A percentile compares a stretch with the other conserved stretches of the same genome.
phyloP scores from a whole-genome alignment of 257 asterid genomes.

The Paraleonurus japonicus region DNA sequence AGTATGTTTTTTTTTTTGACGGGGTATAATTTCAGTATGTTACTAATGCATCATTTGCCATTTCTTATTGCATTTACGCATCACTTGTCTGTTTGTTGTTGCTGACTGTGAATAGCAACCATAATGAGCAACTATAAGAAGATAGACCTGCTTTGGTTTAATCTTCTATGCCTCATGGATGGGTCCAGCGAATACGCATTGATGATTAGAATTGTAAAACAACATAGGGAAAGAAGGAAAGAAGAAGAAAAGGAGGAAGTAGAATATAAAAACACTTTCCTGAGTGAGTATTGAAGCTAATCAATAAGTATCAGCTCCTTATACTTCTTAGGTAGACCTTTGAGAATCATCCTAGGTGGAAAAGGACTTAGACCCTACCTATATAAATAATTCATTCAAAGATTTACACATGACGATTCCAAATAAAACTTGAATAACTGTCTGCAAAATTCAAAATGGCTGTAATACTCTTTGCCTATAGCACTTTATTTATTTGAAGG shows the following conservation, averaged over 20 bases:
- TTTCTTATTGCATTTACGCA: not conserved
- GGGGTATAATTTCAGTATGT: not conserved
- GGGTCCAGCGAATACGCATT: not conserved
- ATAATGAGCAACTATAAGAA: not conserved
- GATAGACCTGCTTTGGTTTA: not conserved
- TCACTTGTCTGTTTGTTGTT: not conserved
- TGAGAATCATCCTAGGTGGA: not conserved
- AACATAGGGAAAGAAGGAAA: not conserved
- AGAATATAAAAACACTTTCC: not conserved
- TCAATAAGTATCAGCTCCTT: not conserved
- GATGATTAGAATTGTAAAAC: not conserved
- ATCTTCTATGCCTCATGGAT: not conserved
- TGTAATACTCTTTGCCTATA: not conserved
- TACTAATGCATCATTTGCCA: not conserved
- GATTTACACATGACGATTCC: not conserved
- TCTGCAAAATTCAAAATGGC: not conserved
- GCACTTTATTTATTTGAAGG: conserved; percentile 2
- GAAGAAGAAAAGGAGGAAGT: not conserved
- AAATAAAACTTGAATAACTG: conserved; percentile 4
- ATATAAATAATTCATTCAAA: not conserved
- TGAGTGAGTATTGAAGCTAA: not conserved
- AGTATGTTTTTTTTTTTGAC: too few species aligned
- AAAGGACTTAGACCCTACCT: not conserved
- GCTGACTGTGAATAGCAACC: not conserved
- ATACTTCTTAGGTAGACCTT: conserved; percentile 1